phyloP scores from a whole-genome alignment of 169 alveolate genomes.

The Cytauxzoon felis region DNA sequence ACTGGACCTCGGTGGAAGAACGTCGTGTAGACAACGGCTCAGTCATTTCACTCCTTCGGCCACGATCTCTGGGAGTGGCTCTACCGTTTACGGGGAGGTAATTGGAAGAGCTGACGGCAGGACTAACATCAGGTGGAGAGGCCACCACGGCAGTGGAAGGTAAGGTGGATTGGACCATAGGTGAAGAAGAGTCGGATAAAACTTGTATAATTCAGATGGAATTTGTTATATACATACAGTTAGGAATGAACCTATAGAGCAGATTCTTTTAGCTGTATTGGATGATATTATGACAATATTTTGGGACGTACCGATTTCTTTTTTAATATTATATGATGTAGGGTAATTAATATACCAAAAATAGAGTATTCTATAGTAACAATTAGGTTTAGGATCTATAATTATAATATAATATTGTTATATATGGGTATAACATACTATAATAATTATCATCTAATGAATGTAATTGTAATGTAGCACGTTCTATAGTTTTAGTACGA shows the following conservation, averaged over 20 bases:
- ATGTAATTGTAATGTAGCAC: slow-evolving; percentile 72
- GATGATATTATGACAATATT: background rate
- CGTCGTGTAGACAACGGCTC: too few species aligned
- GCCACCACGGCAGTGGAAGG: too few species aligned
- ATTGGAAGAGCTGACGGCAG: too few species aligned
- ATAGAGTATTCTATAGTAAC: slow-evolving; percentile 55
- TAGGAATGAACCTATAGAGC: slow-evolving; percentile 64
- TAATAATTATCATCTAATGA: slow-evolving; percentile 58
- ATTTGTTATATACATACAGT: slow-evolving; percentile 10
- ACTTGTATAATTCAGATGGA: background rate
- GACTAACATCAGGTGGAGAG: too few species aligned
- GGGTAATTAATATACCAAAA: slow-evolving; percentile 68
- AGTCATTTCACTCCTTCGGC: too few species aligned
- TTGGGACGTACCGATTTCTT: slow-evolving; percentile 43
- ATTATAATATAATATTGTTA: too few species aligned
- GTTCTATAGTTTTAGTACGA: slow-evolving; percentile 64
- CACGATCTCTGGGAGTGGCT: too few species aligned
- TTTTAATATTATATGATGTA: slow-evolving; percentile 66
- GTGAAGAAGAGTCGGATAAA: too few species aligned
- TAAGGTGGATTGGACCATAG: too few species aligned
- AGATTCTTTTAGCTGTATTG: slow-evolving; percentile 55
- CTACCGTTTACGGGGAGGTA: too few species aligned
- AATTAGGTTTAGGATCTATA: slow-evolving; percentile 11
- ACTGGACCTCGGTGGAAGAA: too few species aligned
- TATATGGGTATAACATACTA: background rate